Evolutionary conservation across 179 eudicot genomes (phyloP), one percentile per base, ranked within the genome.

Genomic region (Beta lomatogona): DNA sequence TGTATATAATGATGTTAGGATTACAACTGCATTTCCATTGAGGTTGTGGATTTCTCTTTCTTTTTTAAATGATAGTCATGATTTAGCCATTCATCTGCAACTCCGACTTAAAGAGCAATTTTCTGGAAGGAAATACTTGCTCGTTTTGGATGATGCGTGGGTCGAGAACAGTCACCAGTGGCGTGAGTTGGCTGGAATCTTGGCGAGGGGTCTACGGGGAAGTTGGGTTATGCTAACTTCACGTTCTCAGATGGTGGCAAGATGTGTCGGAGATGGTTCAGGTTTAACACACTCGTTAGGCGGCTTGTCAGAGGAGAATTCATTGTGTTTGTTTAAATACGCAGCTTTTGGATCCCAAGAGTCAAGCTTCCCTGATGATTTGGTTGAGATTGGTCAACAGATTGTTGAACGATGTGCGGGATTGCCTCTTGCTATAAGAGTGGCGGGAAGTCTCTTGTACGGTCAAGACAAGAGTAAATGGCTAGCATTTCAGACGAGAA

Each of bases 241-340:
- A 18, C 79, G 79, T 0, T 28, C 21, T 2, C 0, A 21, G 5
- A 9, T n/a, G 48, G 59, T 58, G 25, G 72, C 81, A 36, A 21
- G 73, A 3, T 3, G 3, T 46, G 50, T 46, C n/a, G n/a, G n/a
- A n/a, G n/a, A n/a, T n/a, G n/a, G n/a, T n/a, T n/a, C n/a, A n/a
- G n/a, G n/a, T n/a, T n/a, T n/a, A n/a, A n/a, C n/a, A n/a, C n/a
- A n/a, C n/a, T n/a, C n/a, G n/a, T n/a, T n/a, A n/a, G n/a, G n/a
- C n/a, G n/a, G n/a, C n/a, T n/a, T n/a, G n/a, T n/a, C n/a, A 14
- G 72, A 80, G 13, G 74, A 71, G 1, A 48, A 76, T 45, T 84
- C 83, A 7, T 84, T 81, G 86, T n/a, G 36, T 15, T 60, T 81
- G 14, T 84, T 84, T 52, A 48, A 58, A 46, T 48, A 44, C 14